These are phyloP conservation scores for Trifolium dubium DNA, from an alignment of 306 rosid genomes.

Conservation along the genomic window DNA sequence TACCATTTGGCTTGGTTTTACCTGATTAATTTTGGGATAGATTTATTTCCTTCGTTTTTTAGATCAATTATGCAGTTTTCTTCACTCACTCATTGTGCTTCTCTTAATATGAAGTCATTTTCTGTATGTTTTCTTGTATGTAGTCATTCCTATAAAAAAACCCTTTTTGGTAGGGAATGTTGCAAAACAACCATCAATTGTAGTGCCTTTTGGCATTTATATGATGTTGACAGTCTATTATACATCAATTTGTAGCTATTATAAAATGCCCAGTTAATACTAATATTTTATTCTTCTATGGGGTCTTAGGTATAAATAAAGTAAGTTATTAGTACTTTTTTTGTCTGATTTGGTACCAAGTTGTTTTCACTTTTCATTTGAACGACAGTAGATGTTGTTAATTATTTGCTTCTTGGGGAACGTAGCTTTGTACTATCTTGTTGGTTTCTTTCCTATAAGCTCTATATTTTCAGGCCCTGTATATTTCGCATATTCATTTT, in stretches of 20 bases:
- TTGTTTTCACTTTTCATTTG: neutral
- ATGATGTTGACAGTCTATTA: too few species aligned
- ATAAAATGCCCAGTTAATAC: too few species aligned
- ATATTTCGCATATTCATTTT: neutral
- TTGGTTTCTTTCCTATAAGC: neutral
- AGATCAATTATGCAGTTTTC: neutral
- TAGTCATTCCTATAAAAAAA: conserved; percentile 28
- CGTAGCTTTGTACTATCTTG: neutral
- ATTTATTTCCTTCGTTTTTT: conserved; percentile 2
- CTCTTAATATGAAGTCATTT: conserved; percentile 31
- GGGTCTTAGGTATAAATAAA: too few species aligned
- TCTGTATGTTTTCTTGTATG: conserved; percentile 8
- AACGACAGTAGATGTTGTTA: neutral
- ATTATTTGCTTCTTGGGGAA: neutral
- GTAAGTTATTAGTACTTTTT: too few species aligned
- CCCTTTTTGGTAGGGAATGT: neutral
- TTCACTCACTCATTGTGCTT: conserved; percentile 9
- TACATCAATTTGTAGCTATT: too few species aligned
- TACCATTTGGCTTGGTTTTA: conserved; percentile 44
- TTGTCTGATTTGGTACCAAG: neutral
- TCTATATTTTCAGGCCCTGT: neutral
- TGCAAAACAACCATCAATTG: too few species aligned
- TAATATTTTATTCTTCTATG: too few species aligned
- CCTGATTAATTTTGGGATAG: conserved; percentile 39
- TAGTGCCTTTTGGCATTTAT: too few species aligned